Evolutionary conservation across 371 early-diverging fungal genomes (phyloP).

Genomic region (Neoconidiobolus thromboides): DNA sequence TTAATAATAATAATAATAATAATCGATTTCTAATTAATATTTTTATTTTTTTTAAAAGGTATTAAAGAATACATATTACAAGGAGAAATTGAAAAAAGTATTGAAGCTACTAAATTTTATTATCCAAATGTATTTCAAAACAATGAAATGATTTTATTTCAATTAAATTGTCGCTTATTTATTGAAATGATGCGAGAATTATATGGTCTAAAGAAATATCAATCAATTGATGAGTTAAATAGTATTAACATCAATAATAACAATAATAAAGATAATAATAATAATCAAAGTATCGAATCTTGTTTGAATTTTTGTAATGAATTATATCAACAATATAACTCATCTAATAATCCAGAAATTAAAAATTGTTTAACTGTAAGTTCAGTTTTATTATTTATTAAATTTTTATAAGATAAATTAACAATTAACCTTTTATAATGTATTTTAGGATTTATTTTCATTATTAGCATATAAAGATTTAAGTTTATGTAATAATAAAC

Average conservation of each 20-base stretch:
- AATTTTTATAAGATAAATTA: background rate
- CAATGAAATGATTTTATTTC: slow-evolving; percentile 43
- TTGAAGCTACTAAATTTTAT: slow-evolving; percentile 26
- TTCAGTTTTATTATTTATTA: background rate
- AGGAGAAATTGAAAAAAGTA: slow-evolving; percentile 51
- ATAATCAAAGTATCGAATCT: slow-evolving; percentile 13
- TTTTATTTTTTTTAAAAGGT: no score
- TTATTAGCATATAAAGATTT: slow-evolving; percentile 58
- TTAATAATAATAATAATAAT: no score
- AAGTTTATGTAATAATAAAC: slow-evolving; percentile 22
- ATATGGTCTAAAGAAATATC: no score
- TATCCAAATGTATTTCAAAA: slow-evolving; percentile 41
- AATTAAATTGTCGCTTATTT: slow-evolving; percentile 61
- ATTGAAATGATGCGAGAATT: slow-evolving; percentile 37
- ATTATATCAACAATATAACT: slow-evolving; percentile 43
- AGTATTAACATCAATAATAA: no score
- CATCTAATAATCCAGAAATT: slow-evolving; percentile 22
- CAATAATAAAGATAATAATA: no score
- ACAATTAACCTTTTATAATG: background rate
- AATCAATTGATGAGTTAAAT: background rate
- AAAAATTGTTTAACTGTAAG: slow-evolving; percentile 18
- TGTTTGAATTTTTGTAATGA: slow-evolving; percentile 50
- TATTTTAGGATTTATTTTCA: slow-evolving; percentile 37
- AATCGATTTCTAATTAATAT: no score
- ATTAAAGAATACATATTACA: slow-evolving; percentile 21